Evolutionary conservation across 2,329 filamentous ascomycete genomes (phyloP).

Genomic region (Hypoxylon sp.): DNA sequence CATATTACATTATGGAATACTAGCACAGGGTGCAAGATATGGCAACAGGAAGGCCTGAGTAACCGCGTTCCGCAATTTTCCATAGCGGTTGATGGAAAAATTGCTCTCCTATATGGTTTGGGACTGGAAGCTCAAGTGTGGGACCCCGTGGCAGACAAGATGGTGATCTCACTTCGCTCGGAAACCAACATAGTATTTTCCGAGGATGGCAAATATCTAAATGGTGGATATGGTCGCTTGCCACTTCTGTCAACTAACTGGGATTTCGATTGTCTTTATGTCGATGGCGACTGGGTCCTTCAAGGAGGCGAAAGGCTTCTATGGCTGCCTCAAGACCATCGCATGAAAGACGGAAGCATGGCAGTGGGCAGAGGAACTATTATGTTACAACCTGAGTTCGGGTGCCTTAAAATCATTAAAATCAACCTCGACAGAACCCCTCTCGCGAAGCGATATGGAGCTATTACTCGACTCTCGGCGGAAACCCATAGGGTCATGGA

Average conservation of each 20-base stretch:
- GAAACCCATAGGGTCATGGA: not conserved
- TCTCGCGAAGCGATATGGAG: constrained; percentile 1
- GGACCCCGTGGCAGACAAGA: not conserved
- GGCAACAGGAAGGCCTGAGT: not conserved
- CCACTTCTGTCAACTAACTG: not conserved
- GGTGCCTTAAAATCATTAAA: not conserved
- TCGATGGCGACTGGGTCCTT: constrained; percentile 6
- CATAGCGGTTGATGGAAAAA: constrained; percentile 3
- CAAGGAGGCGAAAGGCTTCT: constrained; percentile 14
- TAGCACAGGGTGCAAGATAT: not conserved
- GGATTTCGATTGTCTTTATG: constrained; percentile 7
- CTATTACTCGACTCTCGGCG: not conserved
- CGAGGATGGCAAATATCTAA: not conserved
- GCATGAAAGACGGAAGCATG: not conserved
- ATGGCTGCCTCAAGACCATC: constrained; percentile 5
- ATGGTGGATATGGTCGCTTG: not conserved
- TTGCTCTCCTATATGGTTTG: not conserved
- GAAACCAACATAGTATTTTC: not conserved
- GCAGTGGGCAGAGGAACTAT: not conserved
- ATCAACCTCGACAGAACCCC: constrained; percentile 13
- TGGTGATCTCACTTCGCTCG: not conserved
- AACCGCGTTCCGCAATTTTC: not conserved
- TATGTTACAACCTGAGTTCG: not conserved
- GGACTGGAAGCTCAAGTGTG: not conserved
- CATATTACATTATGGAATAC: constrained; percentile 1